Evolutionary conservation across 1,284 basidiomycete genomes (phyloP), one percentile per base, ranked within the genome.

Genomic region (Microbotryomycetes sp.): DNA sequence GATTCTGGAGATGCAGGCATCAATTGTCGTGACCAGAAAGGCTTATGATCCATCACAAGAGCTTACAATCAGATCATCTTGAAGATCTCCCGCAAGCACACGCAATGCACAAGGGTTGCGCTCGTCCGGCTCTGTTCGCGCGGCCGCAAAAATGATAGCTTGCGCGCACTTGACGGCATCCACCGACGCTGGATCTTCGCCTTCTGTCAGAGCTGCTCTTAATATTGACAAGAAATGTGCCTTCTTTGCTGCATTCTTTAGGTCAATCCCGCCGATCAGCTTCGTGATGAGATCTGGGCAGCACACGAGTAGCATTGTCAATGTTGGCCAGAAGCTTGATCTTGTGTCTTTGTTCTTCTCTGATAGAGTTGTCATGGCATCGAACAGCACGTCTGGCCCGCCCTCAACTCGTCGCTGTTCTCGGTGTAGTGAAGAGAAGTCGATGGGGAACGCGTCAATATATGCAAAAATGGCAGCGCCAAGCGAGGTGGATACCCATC

Each of bases 391-490:
- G 42, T 76, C 75, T 0, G 74, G 71, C 2, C 69, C 71, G 22
- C 74, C 74, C 56, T 76, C 75, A 3, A 75, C 60, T 6, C 73
- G 66, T 19, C 71, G 66, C 22, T 67, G 70, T 45, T 68, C 57
- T 2, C 82, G 80, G 47, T 90, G 80, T 4, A 86, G 80, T 4
- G 87, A 84, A 55, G 86, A 86, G 74, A 86, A 96, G 72, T 97
- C 90, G 14, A 80, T 77, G 0, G 90, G 88, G 72, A 87, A 88
- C 16, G 84, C 80, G 52, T 89, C 86, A 54, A 96, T 86, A 91
- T 91, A 97, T 63, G 89, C 89, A 91, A 92, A 94, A 30, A 96
- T 81, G 0, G 89, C 89, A 36, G 83, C 81, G 16, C 90, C 84
- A 32, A 97, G 79, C 22, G 86, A 84, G 6, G 83, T 78, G 0